A percentile compares a stretch with the other conserved stretches of the same genome.
Evolutionary conservation across 2,329 filamentous ascomycete genomes (phyloP).

Genomic region (Ascocoryne sarcoides): DNA sequence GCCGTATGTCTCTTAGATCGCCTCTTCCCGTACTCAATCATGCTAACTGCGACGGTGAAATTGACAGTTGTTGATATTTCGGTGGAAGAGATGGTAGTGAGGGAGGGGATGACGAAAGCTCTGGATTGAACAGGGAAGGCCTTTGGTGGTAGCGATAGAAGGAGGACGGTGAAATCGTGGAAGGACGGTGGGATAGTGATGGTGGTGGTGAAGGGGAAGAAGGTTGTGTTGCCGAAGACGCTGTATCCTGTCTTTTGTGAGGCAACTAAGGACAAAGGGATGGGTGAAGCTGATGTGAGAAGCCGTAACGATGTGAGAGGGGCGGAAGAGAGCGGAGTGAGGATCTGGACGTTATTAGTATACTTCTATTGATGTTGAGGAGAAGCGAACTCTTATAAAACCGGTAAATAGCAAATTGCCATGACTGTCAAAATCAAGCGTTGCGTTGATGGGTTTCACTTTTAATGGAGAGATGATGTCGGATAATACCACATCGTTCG

Average conservation of each 20-base stretch:
- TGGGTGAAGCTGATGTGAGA: not conserved
- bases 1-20: no score
- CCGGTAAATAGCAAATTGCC: constrained; percentile 15
- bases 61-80: constrained; percentile 5
- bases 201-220: constrained; percentile 13
- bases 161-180: constrained; percentile 7
- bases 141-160: not conserved
- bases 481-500: constrained; percentile 39
- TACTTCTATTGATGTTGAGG: not conserved
- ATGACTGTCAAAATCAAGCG: constrained; percentile 13
- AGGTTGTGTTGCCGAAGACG: constrained; percentile 14
- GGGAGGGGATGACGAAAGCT: constrained; percentile 13
- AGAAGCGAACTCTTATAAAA: constrained; percentile 13
- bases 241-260: constrained; percentile 9
- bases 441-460: constrained; percentile 45
- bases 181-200: constrained; percentile 8
- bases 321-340: not conserved
- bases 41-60: constrained; percentile 8
- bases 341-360: constrained; percentile 3
- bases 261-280: no score
- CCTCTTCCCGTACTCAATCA: not conserved
- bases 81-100: constrained; percentile 2
- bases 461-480: constrained; percentile 44
- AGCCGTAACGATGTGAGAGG: constrained; percentile 4
- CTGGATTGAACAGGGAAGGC: constrained; percentile 9